These are phyloP conservation scores for Lentinula raphanica DNA, from an alignment of 768 basidiomycete genomes.

Conservation along the genomic window DNA sequence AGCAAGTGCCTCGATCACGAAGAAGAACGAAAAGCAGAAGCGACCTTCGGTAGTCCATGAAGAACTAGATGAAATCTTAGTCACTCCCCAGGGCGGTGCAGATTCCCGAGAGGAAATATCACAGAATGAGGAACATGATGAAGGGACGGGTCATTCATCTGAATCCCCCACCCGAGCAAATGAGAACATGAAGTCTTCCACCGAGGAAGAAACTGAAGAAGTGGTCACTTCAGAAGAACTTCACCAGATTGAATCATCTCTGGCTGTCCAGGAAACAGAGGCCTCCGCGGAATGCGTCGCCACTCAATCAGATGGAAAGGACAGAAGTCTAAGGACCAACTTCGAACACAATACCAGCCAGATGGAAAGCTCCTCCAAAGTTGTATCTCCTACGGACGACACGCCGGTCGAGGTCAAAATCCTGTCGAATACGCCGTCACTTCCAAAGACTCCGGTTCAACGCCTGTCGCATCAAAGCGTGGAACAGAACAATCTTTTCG, in stretches of 20 bases:
- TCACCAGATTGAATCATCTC: background rate
- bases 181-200: background rate
- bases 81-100: too few species aligned
- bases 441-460: background rate
- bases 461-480: background rate
- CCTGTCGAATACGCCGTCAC: background rate
- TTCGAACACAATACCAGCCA: background rate
- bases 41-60: slow-evolving; percentile 3
- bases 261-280: background rate
- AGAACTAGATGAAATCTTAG: background rate
- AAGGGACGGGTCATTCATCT: background rate
- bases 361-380: background rate
- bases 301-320: background rate
- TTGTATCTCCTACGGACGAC: background rate
- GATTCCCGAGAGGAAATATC: too few species aligned
- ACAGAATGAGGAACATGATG: background rate
- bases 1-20: background rate
- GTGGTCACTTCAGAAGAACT: background rate
- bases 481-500: background rate
- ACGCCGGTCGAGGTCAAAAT: background rate
- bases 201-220: too few species aligned
- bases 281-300: background rate
- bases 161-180: background rate
- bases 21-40: background rate
- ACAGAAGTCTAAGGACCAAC: background rate